phyloP scores from a whole-genome alignment of 179 eudicot genomes.

The Beta lomatogona region DNA sequence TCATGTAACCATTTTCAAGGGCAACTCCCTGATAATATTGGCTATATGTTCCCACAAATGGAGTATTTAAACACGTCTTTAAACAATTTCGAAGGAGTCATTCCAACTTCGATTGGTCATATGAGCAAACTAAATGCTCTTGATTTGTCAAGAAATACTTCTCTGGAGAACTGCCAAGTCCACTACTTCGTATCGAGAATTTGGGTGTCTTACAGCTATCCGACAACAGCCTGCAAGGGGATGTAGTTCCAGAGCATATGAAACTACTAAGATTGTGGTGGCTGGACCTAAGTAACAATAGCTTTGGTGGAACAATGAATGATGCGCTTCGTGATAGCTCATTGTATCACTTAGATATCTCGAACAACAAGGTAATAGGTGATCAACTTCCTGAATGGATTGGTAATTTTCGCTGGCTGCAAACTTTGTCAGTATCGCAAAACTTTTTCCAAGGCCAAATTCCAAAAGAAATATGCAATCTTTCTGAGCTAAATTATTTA shows the following conservation, averaged over 20 bases:
- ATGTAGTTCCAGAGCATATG: slow-evolving; percentile 6
- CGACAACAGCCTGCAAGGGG: slow-evolving; percentile 4
- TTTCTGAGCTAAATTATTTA: background rate
- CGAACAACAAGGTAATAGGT: slow-evolving; percentile 8
- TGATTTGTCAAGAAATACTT: background rate
- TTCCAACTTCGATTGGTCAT: background rate
- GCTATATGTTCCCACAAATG: background rate
- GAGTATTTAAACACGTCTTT: background rate
- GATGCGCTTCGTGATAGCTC: background rate
- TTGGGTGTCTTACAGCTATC: background rate
- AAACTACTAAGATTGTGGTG: background rate
- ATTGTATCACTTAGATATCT: background rate
- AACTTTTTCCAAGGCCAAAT: slow-evolving; percentile 6
- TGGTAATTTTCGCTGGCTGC: background rate
- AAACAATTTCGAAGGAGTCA: background rate
- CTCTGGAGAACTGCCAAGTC: slow-evolving; percentile 17
- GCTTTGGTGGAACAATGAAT: slow-evolving; percentile 5
- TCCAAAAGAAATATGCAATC: slow-evolving; percentile 6
- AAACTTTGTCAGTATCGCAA: background rate
- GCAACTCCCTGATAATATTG: background rate
- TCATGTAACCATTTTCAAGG: too few relatives aligned
- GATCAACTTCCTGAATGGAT: background rate
- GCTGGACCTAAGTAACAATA: slow-evolving; percentile 8
- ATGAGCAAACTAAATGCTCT: background rate
- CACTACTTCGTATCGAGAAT: background rate